phyloP scores from a whole-genome alignment of 2,329 filamentous ascomycete genomes.

The Teratosphaeria destructans region DNA sequence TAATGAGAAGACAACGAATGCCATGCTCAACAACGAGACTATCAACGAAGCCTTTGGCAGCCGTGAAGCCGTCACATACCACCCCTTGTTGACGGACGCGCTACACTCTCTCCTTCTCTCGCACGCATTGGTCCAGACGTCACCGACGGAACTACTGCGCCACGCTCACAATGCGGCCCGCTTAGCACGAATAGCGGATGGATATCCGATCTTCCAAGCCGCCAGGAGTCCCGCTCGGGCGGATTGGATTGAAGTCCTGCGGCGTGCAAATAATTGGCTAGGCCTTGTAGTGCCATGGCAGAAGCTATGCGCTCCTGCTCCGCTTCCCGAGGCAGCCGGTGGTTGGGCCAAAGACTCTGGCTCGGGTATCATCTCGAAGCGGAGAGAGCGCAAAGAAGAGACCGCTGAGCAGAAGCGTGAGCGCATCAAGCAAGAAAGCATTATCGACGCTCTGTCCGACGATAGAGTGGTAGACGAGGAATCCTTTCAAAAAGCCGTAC shows the following conservation, averaged over 20 bases:
- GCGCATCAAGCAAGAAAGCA: conserved; percentile 52
- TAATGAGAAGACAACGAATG: conserved; percentile 24
- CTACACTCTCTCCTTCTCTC: conserved; percentile 69
- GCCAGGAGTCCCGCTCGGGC: conserved; percentile 60
- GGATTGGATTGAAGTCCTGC: conserved; percentile 71
- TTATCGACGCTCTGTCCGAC: conserved; percentile 57
- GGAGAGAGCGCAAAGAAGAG: conserved; percentile 22
- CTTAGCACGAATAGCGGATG: conserved; percentile 61
- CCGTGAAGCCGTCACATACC: conserved; percentile 64
- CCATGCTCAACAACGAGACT: conserved; percentile 18
- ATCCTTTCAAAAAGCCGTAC: conserved; percentile 52
- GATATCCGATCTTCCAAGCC: conserved; percentile 69
- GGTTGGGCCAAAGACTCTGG: conserved; percentile 21
- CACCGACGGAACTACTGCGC: conserved; percentile 63
- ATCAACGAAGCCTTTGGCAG: conserved; percentile 29
- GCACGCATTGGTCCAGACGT: conserved; percentile 71
- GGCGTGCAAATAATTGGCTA: conserved; percentile 59
- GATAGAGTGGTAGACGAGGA: conserved; percentile 59
- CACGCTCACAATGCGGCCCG: conserved; percentile 76
- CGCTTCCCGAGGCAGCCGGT: conserved; percentile 28
- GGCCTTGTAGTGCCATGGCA: conserved; percentile 58
- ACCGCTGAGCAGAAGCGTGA: conserved; percentile 47
- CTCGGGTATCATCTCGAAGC: conserved; percentile 11
- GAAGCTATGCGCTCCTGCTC: conserved; percentile 48
- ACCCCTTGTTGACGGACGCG: conserved; percentile 68